phyloP scores from a whole-genome alignment of 495 filamentous ascomycete genomes.

The Podospora pseudoanserina region DNA sequence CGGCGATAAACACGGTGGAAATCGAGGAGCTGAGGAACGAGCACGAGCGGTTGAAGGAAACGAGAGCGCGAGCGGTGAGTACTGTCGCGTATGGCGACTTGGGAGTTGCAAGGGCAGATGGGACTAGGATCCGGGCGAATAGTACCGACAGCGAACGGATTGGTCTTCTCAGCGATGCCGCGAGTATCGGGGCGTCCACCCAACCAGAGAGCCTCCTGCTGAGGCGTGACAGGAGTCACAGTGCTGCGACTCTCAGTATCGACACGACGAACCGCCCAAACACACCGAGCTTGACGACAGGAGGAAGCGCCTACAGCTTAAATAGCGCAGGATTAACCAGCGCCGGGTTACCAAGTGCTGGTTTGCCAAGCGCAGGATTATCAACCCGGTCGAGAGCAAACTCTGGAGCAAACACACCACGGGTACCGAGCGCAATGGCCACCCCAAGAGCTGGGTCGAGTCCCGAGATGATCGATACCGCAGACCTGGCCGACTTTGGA shows the following conservation, averaged over 20 bases:
- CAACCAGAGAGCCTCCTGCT: constrained; percentile 32
- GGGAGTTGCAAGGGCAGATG: constrained; percentile 84
- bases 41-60: constrained; percentile 58
- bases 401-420: constrained; percentile 27
- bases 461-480: constrained; percentile 42
- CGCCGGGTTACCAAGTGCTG: not conserved
- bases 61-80: constrained; percentile 71
- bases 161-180: constrained; percentile 69
- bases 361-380: constrained; percentile 4
- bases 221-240: constrained; percentile 41
- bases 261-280: constrained; percentile 35
- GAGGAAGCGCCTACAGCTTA: constrained; percentile 25
- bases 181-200: constrained; percentile 47
- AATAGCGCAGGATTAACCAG: constrained; percentile 8
- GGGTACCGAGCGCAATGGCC: constrained; percentile 15
- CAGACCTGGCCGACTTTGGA: constrained; percentile 45
- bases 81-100: constrained; percentile 83
- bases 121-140: constrained; percentile 76
- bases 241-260: constrained; percentile 41
- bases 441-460: constrained; percentile 35
- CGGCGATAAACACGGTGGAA: constrained; percentile 27
- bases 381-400: constrained; percentile 28
- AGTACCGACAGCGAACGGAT: constrained; percentile 72
- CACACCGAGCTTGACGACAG: constrained; percentile 25
- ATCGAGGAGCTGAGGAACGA: constrained; percentile 59